Base-by-base conservation (phyloP, 1,284 basidiomycete species). In the Ustilago crameri region DNA sequence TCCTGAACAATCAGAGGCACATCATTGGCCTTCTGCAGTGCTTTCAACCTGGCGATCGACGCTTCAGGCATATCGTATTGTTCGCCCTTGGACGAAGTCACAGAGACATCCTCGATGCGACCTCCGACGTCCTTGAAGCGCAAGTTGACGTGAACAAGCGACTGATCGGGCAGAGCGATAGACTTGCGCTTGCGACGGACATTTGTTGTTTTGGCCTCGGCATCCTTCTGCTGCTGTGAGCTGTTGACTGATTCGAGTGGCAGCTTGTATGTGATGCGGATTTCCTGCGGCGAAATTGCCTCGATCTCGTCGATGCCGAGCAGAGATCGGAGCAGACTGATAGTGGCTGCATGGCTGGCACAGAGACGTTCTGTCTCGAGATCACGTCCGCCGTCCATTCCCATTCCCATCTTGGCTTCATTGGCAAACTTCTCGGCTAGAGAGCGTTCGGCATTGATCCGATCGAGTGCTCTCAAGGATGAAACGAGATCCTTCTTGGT, bases 351-450 rank as follows among this genome's bases (percentile, higher is more conserved):
- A 48, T 74, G 67, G 44, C 67, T 73, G 42, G 71, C 71, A 38
- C 76, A 79, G 17, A 75, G 55, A 15, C 73, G 61, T 53, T 79
- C 78, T 12, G 72, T 69, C 56, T 76, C 71, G 47, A 77, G 65
- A 32, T 79, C 78, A 27, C 78, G 68, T 1, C 74, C 74, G 20
- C 74, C 69, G 30, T 76, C 74, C 20, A 70, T 66, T 14, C 75
- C 74, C 64, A 71, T 72, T 26, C 78, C 75, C 47, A 76, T 55
- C 69, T 68, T 66, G 38, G 74, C 78, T 41, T 79, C 75, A 56
- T 71, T 75, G 30, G 78, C 78, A 37, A 60, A 67, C 57, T 76
- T 78, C 49, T 79, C 78, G 0, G 76, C 78, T 17, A 71, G 63
- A 5, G 71, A 70, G 10, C 78, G 75, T 37, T 79, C 78, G 38